phyloP scores from a whole-genome alignment of 1,139 yeast genomes.

The Geotrichum australiense region DNA sequence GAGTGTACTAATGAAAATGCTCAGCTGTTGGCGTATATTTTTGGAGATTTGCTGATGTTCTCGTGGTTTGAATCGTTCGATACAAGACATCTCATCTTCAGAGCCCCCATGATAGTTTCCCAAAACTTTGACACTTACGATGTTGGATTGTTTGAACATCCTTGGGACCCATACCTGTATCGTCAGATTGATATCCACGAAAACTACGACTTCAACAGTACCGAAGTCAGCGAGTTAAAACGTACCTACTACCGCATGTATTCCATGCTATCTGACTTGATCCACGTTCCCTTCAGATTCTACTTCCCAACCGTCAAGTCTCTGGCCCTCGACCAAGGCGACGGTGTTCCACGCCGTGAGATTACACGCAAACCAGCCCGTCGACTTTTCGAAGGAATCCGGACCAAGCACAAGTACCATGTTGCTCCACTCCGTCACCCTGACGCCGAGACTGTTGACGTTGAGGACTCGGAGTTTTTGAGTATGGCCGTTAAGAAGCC shows the following conservation, averaged over 20 bases:
- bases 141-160: slow-evolving; percentile 15
- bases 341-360: slow-evolving; percentile 16
- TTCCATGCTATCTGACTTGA: slow-evolving; percentile 4
- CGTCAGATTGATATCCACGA: slow-evolving; percentile 19
- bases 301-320: slow-evolving; percentile 9
- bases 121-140: slow-evolving; percentile 14
- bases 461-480: not conserved
- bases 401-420: slow-evolving; percentile 8
- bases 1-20: slow-evolving; percentile 23
- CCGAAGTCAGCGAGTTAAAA: slow-evolving; percentile 9
- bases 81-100: slow-evolving; percentile 13
- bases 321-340: slow-evolving; percentile 14
- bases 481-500: not conserved
- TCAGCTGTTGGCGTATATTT: slow-evolving; percentile 22
- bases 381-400: slow-evolving; percentile 12
- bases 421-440: slow-evolving; percentile 9
- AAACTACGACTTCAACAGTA: slow-evolving; percentile 16
- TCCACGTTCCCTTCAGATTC: slow-evolving; percentile 6
- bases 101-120: slow-evolving; percentile 17
- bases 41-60: slow-evolving; percentile 21
- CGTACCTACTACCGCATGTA: slow-evolving; percentile 8
- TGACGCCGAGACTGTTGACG: slow-evolving; percentile 2
- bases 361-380: slow-evolving; percentile 8
- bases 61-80: slow-evolving; percentile 21
- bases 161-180: no score